Base-by-base conservation (phyloP, 106 monocot species). In the Dactylorhiza incarnata region DNA sequence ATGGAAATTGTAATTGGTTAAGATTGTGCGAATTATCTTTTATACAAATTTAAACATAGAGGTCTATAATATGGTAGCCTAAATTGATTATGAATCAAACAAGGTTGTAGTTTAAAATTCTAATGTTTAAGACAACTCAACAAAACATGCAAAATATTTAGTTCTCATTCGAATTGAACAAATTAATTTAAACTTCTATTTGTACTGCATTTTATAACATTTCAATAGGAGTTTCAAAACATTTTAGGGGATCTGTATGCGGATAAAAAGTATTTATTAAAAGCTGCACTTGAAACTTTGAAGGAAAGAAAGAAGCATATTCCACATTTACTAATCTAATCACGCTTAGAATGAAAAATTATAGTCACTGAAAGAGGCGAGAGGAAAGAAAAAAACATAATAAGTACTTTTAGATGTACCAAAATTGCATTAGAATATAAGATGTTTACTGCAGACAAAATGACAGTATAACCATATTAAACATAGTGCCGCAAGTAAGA, bases 391-490 rank as follows among this genome's bases (percentile, higher is more conserved):
- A 7, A 17, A 49, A 49, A 23, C 48, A 20, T 59, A 59, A 59
- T 23, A 49, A 48, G 22, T 22, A 5, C 7, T 49, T 72, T 49
- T 49, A 22, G 10, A 72, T 49, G 0, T 46, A 46, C 5, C 15
- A 70, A 17, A 70, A 46, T 46, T 70, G 14, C 45, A 46, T 72
- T 72, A 49, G 48, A 48, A 48, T 22, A 72, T 7, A 22, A 72
- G 49, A 22, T 10, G n/a, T 48, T 19, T 7, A 10, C 23, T 22
- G 20, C 24, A 50, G 13, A 71, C 6, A 56, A 29, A 48, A 49
- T 72, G 72, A 5, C 59, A 79, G 23, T 43, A 55, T 62, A 29
- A 45, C 49, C 73, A 73, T 23, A 62, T 56, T 15, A 59, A 73
- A 78, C 5, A 54, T 50, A 51, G 8, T 11, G 45, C 49, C 6